A percentile compares a stretch with the other conserved stretches of the same genome.
Evolutionary conservation across 306 rosid species (phyloP).

Genomic region (Fagus sylvatica): DNA sequence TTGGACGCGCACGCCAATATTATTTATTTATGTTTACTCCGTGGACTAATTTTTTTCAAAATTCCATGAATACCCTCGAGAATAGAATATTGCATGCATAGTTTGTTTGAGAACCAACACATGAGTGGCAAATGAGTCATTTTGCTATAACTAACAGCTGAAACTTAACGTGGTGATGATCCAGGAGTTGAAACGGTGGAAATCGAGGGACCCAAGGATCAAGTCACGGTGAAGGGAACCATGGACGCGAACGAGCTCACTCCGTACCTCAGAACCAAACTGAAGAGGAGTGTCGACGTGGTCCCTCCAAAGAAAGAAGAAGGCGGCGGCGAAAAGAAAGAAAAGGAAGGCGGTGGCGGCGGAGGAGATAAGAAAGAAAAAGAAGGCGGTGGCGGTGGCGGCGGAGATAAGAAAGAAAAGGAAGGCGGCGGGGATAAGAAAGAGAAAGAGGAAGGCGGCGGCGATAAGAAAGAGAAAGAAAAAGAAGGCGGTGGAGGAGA

Average conservation of each 20-base stretch:
- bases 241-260: slow-evolving; percentile 56
- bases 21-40: too few species aligned
- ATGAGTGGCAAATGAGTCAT: too few species aligned
- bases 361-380: slow-evolving; percentile 17
- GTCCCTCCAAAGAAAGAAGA: slow-evolving; percentile 62
- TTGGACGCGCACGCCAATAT: too few species aligned
- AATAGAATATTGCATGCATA: too few species aligned
- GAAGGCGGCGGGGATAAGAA: slow-evolving; percentile 25
- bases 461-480: slow-evolving; percentile 32
- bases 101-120: too few species aligned
- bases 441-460: slow-evolving; percentile 34
- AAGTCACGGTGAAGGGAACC: slow-evolving; percentile 65
- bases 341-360: slow-evolving; percentile 14
- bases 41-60: too few species aligned
- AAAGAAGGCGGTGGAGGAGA: slow-evolving; percentile 25
- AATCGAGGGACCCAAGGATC: slow-evolving; percentile 54
- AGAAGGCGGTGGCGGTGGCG: slow-evolving; percentile 8
- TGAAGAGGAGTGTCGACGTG: slow-evolving; percentile 62
- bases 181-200: slow-evolving; percentile 70
- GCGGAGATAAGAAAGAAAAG: slow-evolving; percentile 38
- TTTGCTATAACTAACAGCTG: too few species aligned
- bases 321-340: slow-evolving; percentile 19
- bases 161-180: too few species aligned
- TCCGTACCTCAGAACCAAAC: slow-evolving; percentile 48
- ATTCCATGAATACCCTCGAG: too few species aligned